Base-by-base conservation (phyloP, 2,329 filamentous ascomycete genomes). In the Fusarium sp. region DNA sequence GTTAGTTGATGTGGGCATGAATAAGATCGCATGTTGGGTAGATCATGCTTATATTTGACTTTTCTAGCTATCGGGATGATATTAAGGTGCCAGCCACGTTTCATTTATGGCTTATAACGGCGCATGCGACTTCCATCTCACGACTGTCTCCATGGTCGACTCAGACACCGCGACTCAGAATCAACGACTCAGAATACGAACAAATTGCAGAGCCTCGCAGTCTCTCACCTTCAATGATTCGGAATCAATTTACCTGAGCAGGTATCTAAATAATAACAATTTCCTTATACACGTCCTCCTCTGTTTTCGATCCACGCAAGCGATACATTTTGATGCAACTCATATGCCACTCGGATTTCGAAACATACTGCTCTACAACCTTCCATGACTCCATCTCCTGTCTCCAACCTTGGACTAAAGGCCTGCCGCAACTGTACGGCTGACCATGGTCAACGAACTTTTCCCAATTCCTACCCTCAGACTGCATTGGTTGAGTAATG, bases 101-200 rank as follows among this genome's bases (percentile, higher is more conserved):
- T 13, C 24, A 28, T 18, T 22, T 3, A 26, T 2, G 2, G 0
- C 0, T 26, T 5, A 3, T 0, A 6, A 11, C 15, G 0, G 17
- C 8, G 22, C 11, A 51, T 24, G 22, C 14, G 8, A 11, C 15
- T 5, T 18, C 5, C 10, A 3, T 28, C 6, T 18, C 22, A 5
- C 8, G 15, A 17, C 14, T 50, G 7, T 30, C 8, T 24, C 30
- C 8, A 8, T 6, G 17, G 15, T 7, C 9, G 17, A 36, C 30
- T 24, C 15, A 26, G n/a, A 30, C 4, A 30, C 11, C 11, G 30
- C 30, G 30, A 30, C 11, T 30, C 28, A 30, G 9, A 28, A 30
- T 11, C 28, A 30, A 30, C 28, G 28, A 30, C 28, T 30, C 30
- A 32, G 30, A 32, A 13, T 32, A 32, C 13, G 2, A 32, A 32